A percentile compares a stretch with the other conserved stretches of the same genome.
phyloP scores from a whole-genome alignment of 2,329 filamentous ascomycete genomes.

The Claviceps sp. region DNA sequence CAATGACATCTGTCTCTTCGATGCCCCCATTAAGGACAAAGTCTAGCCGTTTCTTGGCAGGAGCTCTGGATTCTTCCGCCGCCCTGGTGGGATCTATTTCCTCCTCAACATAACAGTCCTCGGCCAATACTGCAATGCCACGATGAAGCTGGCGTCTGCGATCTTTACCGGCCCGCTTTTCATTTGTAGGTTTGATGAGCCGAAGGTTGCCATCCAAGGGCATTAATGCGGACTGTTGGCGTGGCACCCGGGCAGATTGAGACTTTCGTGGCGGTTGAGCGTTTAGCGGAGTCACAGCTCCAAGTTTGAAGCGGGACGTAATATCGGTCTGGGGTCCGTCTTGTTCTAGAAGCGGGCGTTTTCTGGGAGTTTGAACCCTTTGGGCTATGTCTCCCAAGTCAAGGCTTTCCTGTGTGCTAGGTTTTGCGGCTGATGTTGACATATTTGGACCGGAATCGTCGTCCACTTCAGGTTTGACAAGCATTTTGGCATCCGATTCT shows the following conservation, averaged over 20 bases:
- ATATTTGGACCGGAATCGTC: slow-evolving; percentile 18
- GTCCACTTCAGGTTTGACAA: slow-evolving; percentile 28
- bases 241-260: slow-evolving; percentile 3
- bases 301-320: neutral
- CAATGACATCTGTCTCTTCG: neutral
- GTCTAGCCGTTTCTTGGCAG: slow-evolving; percentile 18
- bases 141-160: neutral
- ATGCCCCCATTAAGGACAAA: slow-evolving; percentile 18
- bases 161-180: slow-evolving; percentile 9
- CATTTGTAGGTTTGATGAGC: slow-evolving; percentile 10
- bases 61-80: neutral
- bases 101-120: slow-evolving; percentile 28
- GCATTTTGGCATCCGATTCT: slow-evolving; percentile 14
- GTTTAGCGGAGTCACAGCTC: slow-evolving; percentile 1
- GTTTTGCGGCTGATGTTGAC: slow-evolving; percentile 8
- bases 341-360: slow-evolving; percentile 16
- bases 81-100: neutral
- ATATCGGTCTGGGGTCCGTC: slow-evolving; percentile 5
- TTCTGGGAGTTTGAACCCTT: slow-evolving; percentile 22
- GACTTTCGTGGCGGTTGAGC: neutral
- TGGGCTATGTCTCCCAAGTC: slow-evolving; percentile 33
- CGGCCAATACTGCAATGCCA: slow-evolving; percentile 21
- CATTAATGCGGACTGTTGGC: slow-evolving; percentile 19
- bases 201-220: slow-evolving; percentile 24
- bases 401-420: slow-evolving; percentile 40